phyloP scores from a whole-genome alignment of 2,329 filamentous ascomycete genomes.

The Blumeria hordei region DNA sequence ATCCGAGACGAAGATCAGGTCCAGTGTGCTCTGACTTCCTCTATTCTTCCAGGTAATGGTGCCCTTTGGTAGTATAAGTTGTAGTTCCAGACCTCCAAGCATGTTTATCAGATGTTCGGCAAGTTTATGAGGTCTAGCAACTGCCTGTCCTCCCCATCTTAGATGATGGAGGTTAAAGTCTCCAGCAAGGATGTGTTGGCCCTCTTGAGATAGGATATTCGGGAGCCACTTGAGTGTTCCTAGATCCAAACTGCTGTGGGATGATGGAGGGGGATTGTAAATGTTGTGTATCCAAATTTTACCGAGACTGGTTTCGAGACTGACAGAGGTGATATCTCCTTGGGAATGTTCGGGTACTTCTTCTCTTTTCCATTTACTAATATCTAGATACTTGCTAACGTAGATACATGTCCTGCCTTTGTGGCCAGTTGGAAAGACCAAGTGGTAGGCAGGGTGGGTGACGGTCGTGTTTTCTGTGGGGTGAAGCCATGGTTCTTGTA shows the following conservation, averaged over 20 bases:
- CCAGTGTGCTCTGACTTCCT: not conserved
- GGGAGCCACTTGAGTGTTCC: not conserved
- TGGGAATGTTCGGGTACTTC: not conserved
- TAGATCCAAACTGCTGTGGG: not conserved
- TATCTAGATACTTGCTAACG: not conserved
- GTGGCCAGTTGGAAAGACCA: not conserved
- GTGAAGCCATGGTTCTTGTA: constrained; percentile 1
- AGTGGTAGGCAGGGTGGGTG: not conserved
- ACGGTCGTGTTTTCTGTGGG: not conserved
- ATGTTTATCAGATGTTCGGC: not conserved
- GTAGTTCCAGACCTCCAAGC: not conserved
- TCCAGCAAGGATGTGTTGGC: not conserved
- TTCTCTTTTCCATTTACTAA: not conserved
- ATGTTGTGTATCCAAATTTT: not conserved
- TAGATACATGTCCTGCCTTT: not conserved
- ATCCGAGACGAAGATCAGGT: not conserved
- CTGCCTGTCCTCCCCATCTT: not conserved
- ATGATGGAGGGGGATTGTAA: not conserved
- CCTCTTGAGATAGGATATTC: not conserved
- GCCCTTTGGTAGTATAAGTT: not conserved
- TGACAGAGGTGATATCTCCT: not conserved
- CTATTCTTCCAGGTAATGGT: not conserved
- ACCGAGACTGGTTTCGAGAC: not conserved
- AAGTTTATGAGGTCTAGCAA: not conserved
- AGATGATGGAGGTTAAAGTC: not conserved